Conservation (phyloP, 2,329 filamentous ascomycete genomes). For the Cladosporium oxysporum region DNA sequence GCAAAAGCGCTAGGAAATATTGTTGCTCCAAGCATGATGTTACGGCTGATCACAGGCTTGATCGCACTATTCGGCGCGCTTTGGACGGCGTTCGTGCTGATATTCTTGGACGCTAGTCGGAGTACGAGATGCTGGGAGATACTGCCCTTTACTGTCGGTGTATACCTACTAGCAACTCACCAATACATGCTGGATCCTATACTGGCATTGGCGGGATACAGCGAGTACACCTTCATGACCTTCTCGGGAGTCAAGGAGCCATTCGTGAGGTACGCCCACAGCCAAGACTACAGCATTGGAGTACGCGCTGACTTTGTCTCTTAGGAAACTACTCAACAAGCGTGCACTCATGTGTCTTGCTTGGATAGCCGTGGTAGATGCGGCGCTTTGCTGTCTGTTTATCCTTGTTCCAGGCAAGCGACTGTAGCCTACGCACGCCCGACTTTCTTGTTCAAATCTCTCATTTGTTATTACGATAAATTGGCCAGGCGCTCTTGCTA, state of each 20-base stretch:
- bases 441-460: neutral
- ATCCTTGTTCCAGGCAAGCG: constrained; percentile 91
- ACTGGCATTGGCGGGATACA: constrained; percentile 83
- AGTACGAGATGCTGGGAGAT: constrained; percentile 83
- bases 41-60: constrained; percentile 81
- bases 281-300: neutral
- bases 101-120: constrained; percentile 80
- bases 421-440: constrained; percentile 51
- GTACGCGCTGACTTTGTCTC: neutral
- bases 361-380: constrained; percentile 73
- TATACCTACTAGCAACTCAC: constrained; percentile 87
- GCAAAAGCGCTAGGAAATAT: constrained; percentile 95
- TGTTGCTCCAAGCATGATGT: constrained; percentile 84
- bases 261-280: constrained; percentile 64
- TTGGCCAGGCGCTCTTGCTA: constrained; percentile 4
- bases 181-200: constrained; percentile 95
- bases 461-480: constrained; percentile 19
- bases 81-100: constrained; percentile 91
- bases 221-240: constrained; percentile 94
- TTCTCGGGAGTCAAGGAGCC: constrained; percentile 87
- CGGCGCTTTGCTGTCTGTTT: constrained; percentile 84
- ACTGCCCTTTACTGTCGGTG: constrained; percentile 85
- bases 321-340: constrained; percentile 73
- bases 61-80: constrained; percentile 87
- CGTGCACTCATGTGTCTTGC: constrained; percentile 78